Evolutionary conservation across 2,329 filamentous ascomycete genomes (phyloP).

Genomic region (Dendryphion nanum): DNA sequence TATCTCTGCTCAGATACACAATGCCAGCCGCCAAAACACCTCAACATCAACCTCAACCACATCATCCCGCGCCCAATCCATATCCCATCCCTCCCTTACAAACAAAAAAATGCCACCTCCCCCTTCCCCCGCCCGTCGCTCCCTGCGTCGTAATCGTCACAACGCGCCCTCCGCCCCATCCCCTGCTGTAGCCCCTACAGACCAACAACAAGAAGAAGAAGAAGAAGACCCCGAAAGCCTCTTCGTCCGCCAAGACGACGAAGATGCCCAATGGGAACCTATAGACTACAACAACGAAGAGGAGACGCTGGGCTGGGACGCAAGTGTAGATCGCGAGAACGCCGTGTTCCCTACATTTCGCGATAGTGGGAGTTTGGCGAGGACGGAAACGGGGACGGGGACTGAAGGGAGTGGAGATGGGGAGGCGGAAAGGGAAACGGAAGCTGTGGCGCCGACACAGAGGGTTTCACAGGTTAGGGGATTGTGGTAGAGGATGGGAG

Average conservation of each 20-base stretch:
- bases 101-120: constrained; percentile 43
- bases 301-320: constrained; percentile 72
- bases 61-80: constrained; percentile 24
- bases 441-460: constrained; percentile 68
- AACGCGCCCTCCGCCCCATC: constrained; percentile 22
- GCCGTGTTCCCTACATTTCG: constrained; percentile 45
- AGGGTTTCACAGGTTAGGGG: constrained; percentile 60
- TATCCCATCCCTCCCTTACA: constrained; percentile 15
- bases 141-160: constrained; percentile 27
- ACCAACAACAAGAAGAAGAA: no score
- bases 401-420: no score
- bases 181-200: constrained; percentile 48
- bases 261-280: constrained; percentile 72
- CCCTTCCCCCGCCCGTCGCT: constrained; percentile 27
- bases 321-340: constrained; percentile 54
- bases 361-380: constrained; percentile 36
- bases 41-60: no score
- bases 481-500: no score
- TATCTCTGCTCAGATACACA: constrained; percentile 38
- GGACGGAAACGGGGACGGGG: constrained; percentile 22
- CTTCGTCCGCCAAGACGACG: constrained; percentile 66
- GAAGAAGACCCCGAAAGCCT: constrained; percentile 60
- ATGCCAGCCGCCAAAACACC: constrained; percentile 36
- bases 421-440: constrained; percentile 23
- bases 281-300: constrained; percentile 64